phyloP scores from a whole-genome alignment of 768 basidiomycete species.

The Boletus insuetus region DNA sequence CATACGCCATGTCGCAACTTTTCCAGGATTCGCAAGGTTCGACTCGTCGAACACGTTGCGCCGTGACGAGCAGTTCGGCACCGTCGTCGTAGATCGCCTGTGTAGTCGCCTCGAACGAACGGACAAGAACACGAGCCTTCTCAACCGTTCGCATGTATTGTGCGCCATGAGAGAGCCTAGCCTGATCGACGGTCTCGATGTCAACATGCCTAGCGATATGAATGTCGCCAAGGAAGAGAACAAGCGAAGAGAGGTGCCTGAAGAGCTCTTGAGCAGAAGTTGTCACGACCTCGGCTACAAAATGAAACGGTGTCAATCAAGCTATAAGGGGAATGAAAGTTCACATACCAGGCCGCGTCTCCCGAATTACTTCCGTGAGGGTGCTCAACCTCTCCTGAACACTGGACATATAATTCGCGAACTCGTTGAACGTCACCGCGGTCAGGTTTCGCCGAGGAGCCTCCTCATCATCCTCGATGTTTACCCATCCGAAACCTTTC shows the following conservation, averaged over 20 bases:
- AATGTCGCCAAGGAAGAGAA: conserved; percentile 44
- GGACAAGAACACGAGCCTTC: conserved; percentile 45
- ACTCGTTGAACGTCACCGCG: conserved; percentile 31
- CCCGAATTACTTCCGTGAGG: conserved; percentile 19
- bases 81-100: conserved; percentile 54
- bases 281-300: conserved; percentile 23
- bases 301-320: neutral
- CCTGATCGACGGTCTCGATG: conserved; percentile 39
- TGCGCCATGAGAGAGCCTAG: conserved; percentile 33
- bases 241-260: conserved; percentile 39
- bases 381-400: conserved; percentile 30
- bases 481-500: conserved; percentile 54
- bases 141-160: conserved; percentile 42
- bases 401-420: conserved; percentile 24
- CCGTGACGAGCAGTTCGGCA: conserved; percentile 37
- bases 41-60: conserved; percentile 34
- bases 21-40: conserved; percentile 25
- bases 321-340: neutral
- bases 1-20: conserved; percentile 23
- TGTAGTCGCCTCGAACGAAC: conserved; percentile 44
- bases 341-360: conserved; percentile 20
- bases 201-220: conserved; percentile 54
- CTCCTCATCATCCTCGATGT: conserved; percentile 33
- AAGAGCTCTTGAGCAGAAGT: conserved; percentile 33
- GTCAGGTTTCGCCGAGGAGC: conserved; percentile 29